These are phyloP conservation scores for Przewalskia tangutica DNA, from an alignment of 257 asterid species.

Conservation along the genomic window DNA sequence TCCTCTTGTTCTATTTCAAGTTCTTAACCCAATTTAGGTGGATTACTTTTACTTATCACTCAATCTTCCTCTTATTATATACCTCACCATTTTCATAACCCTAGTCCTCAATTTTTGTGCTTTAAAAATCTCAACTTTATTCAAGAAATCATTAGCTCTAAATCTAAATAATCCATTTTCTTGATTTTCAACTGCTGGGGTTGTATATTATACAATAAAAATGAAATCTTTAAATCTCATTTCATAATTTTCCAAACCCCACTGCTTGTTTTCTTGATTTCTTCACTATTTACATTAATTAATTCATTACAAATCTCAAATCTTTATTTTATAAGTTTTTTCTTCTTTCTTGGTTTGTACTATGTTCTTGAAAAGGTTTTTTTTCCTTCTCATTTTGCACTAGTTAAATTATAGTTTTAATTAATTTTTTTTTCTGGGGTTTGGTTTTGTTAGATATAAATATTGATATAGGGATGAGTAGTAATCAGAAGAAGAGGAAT, in stretches of 20 bases:
- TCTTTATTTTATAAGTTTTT: neutral
- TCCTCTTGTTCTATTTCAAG: neutral
- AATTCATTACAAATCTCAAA: neutral
- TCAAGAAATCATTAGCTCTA: neutral
- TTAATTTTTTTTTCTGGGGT: neutral
- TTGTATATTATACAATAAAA: neutral
- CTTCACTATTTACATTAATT: neutral
- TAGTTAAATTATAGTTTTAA: neutral
- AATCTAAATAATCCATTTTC: neutral
- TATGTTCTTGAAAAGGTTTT: neutral
- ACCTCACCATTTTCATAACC: constrained; percentile 4
- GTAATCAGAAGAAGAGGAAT: constrained; percentile 63
- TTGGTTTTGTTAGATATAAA: neutral
- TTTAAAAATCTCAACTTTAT: neutral
- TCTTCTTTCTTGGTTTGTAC: neutral
- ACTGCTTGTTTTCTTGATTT: neutral
- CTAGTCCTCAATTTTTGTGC: neutral
- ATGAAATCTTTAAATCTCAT: neutral
- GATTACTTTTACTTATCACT: constrained; percentile 31
- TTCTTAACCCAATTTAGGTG: constrained; percentile 8
- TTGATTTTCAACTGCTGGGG: neutral
- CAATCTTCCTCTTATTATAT: constrained; percentile 10
- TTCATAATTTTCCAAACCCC: neutral
- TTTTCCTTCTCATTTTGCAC: neutral
- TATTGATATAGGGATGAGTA: constrained; percentile 30